Evolutionary conservation across 2,329 filamentous ascomycete species (phyloP).

Genomic region (Hortaea werneckii): DNA sequence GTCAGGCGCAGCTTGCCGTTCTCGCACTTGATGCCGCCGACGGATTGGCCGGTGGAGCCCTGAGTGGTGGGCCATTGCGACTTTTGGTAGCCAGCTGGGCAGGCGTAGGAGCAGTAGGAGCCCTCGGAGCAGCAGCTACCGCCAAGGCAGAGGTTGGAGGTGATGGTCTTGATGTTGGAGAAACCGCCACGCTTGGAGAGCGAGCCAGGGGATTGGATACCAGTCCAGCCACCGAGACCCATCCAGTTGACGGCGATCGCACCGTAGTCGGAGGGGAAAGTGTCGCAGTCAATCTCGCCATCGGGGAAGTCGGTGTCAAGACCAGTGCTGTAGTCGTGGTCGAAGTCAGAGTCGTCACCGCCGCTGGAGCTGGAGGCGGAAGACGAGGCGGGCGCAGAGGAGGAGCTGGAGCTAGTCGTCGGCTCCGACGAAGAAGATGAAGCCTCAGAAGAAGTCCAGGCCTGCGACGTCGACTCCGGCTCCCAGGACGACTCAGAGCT

Average conservation of each 20-base stretch:
- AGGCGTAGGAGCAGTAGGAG: constrained; percentile 83
- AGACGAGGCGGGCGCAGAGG: constrained; percentile 13
- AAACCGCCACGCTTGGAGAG: constrained; percentile 23
- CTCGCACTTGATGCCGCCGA: constrained; percentile 81
- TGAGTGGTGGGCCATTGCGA: constrained; percentile 76
- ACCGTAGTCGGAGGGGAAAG: constrained; percentile 74
- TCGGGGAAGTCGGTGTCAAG: constrained; percentile 66
- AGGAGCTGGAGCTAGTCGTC: neutral
- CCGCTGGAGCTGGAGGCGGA: constrained; percentile 14
- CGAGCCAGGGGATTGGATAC: constrained; percentile 50
- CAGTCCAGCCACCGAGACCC: constrained; percentile 63
- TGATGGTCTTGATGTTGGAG: constrained; percentile 53
- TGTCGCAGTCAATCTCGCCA: constrained; percentile 57
- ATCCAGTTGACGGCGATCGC: constrained; percentile 62
- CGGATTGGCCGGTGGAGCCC: constrained; percentile 69
- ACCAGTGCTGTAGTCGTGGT: constrained; percentile 14
- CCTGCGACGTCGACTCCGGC: neutral
- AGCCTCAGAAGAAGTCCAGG: neutral
- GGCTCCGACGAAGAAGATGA: neutral
- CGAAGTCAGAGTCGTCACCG: constrained; percentile 6
- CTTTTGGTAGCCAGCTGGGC: constrained; percentile 86
- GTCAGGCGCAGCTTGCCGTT: constrained; percentile 68
- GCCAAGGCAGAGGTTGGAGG: constrained; percentile 44
- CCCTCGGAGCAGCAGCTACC: constrained; percentile 53
- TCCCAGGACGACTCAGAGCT: constrained; percentile 1